Evolutionary conservation across 306 rosid species (phyloP).

Genomic region (Fragaria nilgerrensis): DNA sequence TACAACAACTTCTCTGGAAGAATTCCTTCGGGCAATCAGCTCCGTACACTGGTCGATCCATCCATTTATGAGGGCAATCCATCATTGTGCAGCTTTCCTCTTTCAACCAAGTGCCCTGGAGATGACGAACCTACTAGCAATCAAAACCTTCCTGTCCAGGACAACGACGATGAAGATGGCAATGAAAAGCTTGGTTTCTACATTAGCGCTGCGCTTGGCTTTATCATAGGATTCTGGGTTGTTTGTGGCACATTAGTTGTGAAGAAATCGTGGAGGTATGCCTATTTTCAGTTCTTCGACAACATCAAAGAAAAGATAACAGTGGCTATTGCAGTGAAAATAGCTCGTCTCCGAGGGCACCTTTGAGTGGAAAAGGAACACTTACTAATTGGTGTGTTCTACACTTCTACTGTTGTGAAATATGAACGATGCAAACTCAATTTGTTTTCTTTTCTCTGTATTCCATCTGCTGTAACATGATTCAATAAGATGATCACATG

Average conservation of each 20-base stretch:
- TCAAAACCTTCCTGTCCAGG: neutral
- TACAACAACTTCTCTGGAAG: slow-evolving; percentile 14
- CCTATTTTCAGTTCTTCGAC: neutral
- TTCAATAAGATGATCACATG: neutral
- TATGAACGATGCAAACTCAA: neutral
- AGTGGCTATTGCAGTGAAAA: neutral
- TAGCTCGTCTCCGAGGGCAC: neutral
- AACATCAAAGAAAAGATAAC: neutral
- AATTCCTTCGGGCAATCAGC: neutral
- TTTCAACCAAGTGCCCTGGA: neutral
- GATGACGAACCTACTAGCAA: neutral
- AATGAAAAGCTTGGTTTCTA: neutral
- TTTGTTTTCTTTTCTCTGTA: neutral
- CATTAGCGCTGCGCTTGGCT: neutral
- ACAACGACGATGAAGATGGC: neutral
- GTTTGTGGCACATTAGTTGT: neutral
- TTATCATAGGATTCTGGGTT: no score
- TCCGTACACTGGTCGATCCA: no score
- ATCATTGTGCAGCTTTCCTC: neutral
- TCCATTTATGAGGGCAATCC: no score
- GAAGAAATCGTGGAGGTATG: slow-evolving; percentile 6
- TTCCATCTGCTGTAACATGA: neutral
- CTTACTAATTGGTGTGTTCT: neutral
- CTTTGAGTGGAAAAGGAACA: neutral
- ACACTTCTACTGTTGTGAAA: neutral